Conservation (phyloP, 2,329 filamentous ascomycete genomes). For the Incumbomyces delicatus region DNA sequence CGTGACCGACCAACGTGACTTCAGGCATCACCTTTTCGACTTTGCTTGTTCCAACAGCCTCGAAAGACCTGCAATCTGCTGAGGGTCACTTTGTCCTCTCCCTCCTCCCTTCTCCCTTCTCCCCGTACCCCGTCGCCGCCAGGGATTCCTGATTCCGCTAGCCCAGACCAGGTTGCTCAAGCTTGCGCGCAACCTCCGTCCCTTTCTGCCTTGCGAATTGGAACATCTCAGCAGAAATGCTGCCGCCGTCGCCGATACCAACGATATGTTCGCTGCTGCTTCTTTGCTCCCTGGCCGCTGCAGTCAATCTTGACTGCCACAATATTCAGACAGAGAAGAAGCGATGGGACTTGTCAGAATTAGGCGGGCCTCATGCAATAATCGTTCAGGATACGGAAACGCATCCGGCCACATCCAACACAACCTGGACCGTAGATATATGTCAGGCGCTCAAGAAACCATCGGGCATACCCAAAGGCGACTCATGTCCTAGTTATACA, state of each 20-base stretch:
- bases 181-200: too few relatives aligned
- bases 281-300: conserved; percentile 22
- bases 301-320: conserved; percentile 29
- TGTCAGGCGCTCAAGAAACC: conserved; percentile 55
- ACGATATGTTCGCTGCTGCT: conserved; percentile 22
- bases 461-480: conserved; percentile 39
- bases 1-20: conserved; percentile 3
- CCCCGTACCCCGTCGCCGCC: too few relatives aligned
- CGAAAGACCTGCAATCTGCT: too few relatives aligned
- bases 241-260: background rate
- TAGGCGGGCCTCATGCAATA: conserved; percentile 29
- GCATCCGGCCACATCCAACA: conserved; percentile 47
- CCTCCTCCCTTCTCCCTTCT: too few relatives aligned
- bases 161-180: too few relatives aligned
- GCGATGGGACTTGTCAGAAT: conserved; percentile 31
- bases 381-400: conserved; percentile 13
- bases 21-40: conserved; percentile 1
- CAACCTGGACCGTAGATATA: conserved; percentile 72
- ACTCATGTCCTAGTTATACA: conserved; percentile 60
- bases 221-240: background rate
- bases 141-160: too few relatives aligned
- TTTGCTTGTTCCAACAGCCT: too few relatives aligned
- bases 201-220: too few relatives aligned
- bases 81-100: too few relatives aligned
- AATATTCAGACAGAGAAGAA: conserved; percentile 27